Conservation (phyloP, 164 flowering plant genomes). For the Annona squamosa region DNA sequence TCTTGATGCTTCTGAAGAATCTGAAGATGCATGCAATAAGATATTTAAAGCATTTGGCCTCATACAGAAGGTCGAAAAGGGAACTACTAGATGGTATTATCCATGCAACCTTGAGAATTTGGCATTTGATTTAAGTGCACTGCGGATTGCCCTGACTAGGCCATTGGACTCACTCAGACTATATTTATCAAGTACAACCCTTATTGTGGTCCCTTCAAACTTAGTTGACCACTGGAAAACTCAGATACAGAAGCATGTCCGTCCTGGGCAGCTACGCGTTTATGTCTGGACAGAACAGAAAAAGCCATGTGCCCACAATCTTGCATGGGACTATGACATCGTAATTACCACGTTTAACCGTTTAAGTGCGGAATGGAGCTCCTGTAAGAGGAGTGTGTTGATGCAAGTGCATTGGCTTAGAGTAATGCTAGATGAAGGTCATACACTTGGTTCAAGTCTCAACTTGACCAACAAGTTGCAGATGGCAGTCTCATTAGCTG, state of each 20-base stretch:
- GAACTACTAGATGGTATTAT: conserved; percentile 62
- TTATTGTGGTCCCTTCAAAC: conserved; percentile 89
- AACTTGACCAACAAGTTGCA: conserved; percentile 87
- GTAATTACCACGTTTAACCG: conserved; percentile 89
- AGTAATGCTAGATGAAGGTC: conserved; percentile 92
- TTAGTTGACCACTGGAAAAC: conserved; percentile 88
- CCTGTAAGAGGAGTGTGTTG: conserved; percentile 59
- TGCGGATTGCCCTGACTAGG: conserved; percentile 65
- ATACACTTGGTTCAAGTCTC: conserved; percentile 93
- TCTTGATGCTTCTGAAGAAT: conserved; percentile 28
- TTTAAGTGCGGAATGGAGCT: conserved; percentile 90
- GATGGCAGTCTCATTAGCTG: conserved; percentile 69
- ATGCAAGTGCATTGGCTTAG: conserved; percentile 96
- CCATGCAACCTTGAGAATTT: conserved; percentile 52
- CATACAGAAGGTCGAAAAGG: conserved; percentile 40
- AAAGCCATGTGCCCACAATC: conserved; percentile 60
- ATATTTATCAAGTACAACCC: conserved; percentile 82
- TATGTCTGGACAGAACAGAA: conserved; percentile 71
- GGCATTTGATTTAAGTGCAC: conserved; percentile 69
- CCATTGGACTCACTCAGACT: conserved; percentile 67
- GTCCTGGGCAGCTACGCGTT: conserved; percentile 62
- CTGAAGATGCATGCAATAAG: conserved; percentile 37
- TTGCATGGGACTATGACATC: conserved; percentile 96
- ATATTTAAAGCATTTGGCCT: conserved; percentile 91
- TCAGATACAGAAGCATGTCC: conserved; percentile 74